A percentile compares a stretch with the other conserved stretches of the same genome.
These are phyloP conservation scores for Phylloporus sp. DNA, from an alignment of 768 basidiomycete species.

Conservation along the genomic window DNA sequence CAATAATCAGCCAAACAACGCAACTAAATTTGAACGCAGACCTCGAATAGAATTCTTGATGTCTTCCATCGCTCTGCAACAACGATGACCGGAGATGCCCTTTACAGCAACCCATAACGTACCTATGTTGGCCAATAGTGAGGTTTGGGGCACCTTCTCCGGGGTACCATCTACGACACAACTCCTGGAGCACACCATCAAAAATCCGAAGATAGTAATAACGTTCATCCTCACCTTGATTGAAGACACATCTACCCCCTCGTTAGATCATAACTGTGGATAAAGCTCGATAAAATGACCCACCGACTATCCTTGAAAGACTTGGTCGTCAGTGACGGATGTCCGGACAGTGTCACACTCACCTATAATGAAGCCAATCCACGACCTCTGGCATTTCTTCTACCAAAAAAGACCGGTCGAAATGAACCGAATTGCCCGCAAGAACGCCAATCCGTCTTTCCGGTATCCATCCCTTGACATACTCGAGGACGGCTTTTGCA, in stretches of 20 bases:
- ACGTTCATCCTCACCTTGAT: slow-evolving; percentile 52
- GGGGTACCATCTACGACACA: slow-evolving; percentile 72
- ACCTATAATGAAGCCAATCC: slow-evolving; percentile 83
- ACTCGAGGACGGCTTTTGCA: slow-evolving; percentile 56
- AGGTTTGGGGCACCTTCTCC: slow-evolving; percentile 18
- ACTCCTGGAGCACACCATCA: slow-evolving; percentile 45
- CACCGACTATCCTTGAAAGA: slow-evolving; percentile 61
- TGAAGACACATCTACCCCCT: slow-evolving; percentile 68
- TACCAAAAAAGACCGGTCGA: slow-evolving; percentile 66
- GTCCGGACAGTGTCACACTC: background rate
- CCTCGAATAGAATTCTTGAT: slow-evolving; percentile 75
- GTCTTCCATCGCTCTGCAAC: slow-evolving; percentile 72
- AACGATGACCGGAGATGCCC: background rate
- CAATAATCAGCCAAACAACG: slow-evolving; percentile 1
- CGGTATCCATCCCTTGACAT: slow-evolving; percentile 87
- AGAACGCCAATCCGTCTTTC: slow-evolving; percentile 56
- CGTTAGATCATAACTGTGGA: background rate
- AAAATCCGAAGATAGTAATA: background rate
- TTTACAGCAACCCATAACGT: slow-evolving; percentile 4
- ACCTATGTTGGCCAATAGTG: slow-evolving; percentile 58
- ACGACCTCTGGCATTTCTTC: slow-evolving; percentile 79
- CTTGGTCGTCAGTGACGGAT: background rate
- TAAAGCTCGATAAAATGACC: slow-evolving; percentile 24
- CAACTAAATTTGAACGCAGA: slow-evolving; percentile 19
- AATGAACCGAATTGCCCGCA: slow-evolving; percentile 88